Conservation (phyloP, 2,329 filamentous ascomycete species). For the Colletotrichum lentis region DNA sequence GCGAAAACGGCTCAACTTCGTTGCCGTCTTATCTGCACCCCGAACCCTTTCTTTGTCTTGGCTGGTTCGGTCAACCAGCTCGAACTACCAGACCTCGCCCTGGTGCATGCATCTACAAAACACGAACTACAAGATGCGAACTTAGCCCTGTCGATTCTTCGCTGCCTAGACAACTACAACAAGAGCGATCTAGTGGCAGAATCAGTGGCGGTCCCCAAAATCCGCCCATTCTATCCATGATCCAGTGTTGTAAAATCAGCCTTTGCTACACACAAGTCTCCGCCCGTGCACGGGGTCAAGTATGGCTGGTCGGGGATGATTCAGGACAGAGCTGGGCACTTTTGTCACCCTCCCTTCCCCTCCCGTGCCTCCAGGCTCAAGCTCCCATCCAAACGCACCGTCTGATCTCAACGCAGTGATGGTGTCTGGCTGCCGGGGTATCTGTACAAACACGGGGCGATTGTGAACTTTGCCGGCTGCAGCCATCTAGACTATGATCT, state of each 20-base stretch:
- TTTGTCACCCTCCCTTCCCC: neutral
- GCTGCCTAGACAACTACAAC: conserved; percentile 29
- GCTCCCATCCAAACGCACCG: conserved; percentile 10
- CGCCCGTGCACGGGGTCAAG: conserved; percentile 4
- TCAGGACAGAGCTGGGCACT: neutral
- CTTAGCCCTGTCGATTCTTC: conserved; percentile 26
- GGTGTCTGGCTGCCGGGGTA: conserved; percentile 8
- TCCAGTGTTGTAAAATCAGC: conserved; percentile 18
- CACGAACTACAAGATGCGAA: neutral
- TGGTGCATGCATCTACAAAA: neutral
- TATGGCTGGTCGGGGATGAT: conserved; percentile 9
- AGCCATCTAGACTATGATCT: too few relatives aligned
- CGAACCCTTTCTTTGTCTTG: neutral
- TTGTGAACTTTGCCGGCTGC: neutral
- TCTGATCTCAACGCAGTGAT: conserved; percentile 21
- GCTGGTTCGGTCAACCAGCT: conserved; percentile 22
- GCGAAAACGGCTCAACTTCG: conserved; percentile 20
- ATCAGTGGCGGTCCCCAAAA: neutral
- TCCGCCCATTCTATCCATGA: neutral
- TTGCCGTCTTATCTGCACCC: conserved; percentile 2
- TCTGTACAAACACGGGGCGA: too few relatives aligned
- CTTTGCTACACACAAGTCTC: conserved; percentile 8
- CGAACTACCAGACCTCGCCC: neutral
- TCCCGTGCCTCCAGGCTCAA: neutral
- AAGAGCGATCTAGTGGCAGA: neutral